These are phyloP conservation scores for Raddia guianensis DNA, from an alignment of 176 grass and related monocot genomes.

Conservation along the genomic window DNA sequence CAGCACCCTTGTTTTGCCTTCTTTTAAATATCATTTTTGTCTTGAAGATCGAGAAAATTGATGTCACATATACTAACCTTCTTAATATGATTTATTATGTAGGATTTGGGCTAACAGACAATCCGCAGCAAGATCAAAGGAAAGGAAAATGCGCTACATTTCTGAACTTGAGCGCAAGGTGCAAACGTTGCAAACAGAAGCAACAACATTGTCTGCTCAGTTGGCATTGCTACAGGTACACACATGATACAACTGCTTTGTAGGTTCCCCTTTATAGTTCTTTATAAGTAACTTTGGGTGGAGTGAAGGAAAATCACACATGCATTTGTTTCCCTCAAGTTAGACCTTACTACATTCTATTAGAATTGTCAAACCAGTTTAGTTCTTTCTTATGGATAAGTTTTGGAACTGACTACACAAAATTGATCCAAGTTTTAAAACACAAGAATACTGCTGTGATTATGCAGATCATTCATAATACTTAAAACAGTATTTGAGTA, in stretches of 20 bases:
- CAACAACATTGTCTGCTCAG: constrained; percentile 68
- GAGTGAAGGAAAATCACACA: neutral
- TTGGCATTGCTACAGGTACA: constrained; percentile 64
- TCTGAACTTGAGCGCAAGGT: constrained; percentile 70
- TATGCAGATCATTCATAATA: constrained; percentile 7
- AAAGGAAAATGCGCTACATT: constrained; percentile 85
- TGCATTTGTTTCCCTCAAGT: constrained; percentile 4
- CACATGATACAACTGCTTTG: constrained; percentile 1
- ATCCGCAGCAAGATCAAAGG: constrained; percentile 84
- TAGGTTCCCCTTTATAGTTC: neutral
- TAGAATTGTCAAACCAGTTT: neutral
- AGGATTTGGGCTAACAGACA: constrained; percentile 92
- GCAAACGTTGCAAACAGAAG: constrained; percentile 64
- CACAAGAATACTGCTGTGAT: neutral
- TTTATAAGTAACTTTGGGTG: neutral
- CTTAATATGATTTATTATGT: constrained; percentile 20
- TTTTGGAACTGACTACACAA: constrained; percentile 31
- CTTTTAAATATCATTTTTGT: neutral
- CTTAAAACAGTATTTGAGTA: neutral
- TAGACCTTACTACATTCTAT: neutral
- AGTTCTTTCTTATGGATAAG: constrained; percentile 12
- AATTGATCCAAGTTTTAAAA: neutral
- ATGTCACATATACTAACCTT: constrained; percentile 31
- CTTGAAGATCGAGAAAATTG: constrained; percentile 21
- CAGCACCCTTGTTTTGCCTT: neutral